Base-by-base conservation (phyloP, 1,284 basidiomycete species). In the Vanrija sp. region DNA sequence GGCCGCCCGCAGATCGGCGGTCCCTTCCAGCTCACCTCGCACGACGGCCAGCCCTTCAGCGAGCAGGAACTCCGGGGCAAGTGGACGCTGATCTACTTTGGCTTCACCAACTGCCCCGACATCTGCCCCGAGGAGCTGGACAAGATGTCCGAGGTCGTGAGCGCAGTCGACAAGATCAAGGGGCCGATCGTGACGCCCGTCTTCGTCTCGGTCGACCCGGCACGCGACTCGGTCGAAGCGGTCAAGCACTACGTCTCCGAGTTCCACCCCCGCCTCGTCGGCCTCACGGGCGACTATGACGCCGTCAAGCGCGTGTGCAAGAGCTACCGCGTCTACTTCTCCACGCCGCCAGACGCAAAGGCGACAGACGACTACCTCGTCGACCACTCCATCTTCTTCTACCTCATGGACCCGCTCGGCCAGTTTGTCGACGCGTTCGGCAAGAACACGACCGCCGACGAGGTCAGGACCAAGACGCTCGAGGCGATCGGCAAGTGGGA, bases 71-170 rank as follows among this genome's bases (percentile, higher is more conserved):
- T 98, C 48, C 75, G 87, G 23, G 91, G 89, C 53, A 86, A 90
- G 80, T 82, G 81, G 78, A 88, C 82, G 37, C 78, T 98, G 60
- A 85, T 98, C 52, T 98, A 98, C 78, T 97, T 97, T 75, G 93
- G 93, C 14, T 96, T 96, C 78, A 93, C 92, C 27, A 93, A 96
- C 75, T 96, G 93, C 73, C 96, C 95, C 4, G 96, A 99, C 75
- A 98, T 99, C 57, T 99, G 95, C 73, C 95, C 95, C 2, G 91
- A 96, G 59, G 95, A 98, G 77, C 81, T 99, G 27, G 95, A 98
- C 80, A 98, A 98, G 80, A 87, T 98, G 81, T 85, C 87, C 19
- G 81, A 78, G 1, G 86, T 94, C n/a, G 82, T 98, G 31, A 80
- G 88, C 39, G 77, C 53, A 50, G 51, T 78, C 86, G 89, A 90